Percentiles rank a stretch among this genome's conserved stretches.
Conservation (phyloP, 345 rosid species). For the Heritiera fomes region DNA sequence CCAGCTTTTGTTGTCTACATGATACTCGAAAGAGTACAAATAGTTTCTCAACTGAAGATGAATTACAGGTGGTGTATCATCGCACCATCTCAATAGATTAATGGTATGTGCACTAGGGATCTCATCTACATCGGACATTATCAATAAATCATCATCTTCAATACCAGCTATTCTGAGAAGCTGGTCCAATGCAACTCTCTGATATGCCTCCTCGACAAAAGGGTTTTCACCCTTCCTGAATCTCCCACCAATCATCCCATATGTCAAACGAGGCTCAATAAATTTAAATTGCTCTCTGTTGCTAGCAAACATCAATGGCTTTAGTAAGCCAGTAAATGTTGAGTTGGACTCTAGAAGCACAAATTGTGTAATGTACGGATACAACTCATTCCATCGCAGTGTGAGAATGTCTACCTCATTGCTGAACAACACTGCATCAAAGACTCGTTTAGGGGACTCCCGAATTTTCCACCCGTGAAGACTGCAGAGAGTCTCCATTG, state of each 20-base stretch:
- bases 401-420: slow-evolving; percentile 78
- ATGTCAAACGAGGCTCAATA: slow-evolving; percentile 70
- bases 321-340: slow-evolving; percentile 73
- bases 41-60: slow-evolving; percentile 87
- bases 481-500: slow-evolving; percentile 71
- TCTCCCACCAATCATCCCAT: slow-evolving; percentile 81
- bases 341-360: slow-evolving; percentile 94
- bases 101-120: slow-evolving; percentile 94
- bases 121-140: slow-evolving; percentile 97
- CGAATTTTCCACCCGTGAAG: slow-evolving; percentile 92
- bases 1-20: slow-evolving; percentile 79
- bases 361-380: slow-evolving; percentile 76
- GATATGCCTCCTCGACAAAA: slow-evolving; percentile 90
- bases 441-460: slow-evolving; percentile 80
- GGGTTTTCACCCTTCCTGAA: slow-evolving; percentile 87
- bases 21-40: slow-evolving; percentile 82
- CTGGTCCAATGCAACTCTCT: slow-evolving; percentile 82
- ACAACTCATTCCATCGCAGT: slow-evolving; percentile 85
- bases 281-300: slow-evolving; percentile 63
- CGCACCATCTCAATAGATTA: slow-evolving; percentile 89
- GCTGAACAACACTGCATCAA: slow-evolving; percentile 82
- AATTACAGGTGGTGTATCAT: slow-evolving; percentile 71
- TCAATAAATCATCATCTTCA: slow-evolving; percentile 88
- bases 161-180: slow-evolving; percentile 78
- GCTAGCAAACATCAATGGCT: slow-evolving; percentile 57